Base-by-base conservation (phyloP, 768 basidiomycete genomes). In the Termitomyces sp. region DNA sequence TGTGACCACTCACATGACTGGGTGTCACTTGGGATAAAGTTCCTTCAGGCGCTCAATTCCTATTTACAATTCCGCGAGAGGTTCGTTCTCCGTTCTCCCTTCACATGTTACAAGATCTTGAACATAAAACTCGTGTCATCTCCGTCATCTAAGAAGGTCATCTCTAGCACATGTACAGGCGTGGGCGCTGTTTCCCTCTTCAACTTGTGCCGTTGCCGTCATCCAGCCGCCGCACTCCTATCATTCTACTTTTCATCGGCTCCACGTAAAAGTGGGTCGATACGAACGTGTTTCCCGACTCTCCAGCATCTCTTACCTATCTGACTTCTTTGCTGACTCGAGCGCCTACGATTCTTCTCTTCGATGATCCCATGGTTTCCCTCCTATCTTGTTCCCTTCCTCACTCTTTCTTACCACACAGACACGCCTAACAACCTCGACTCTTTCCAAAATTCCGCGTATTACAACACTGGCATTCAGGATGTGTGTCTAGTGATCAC, bases 401-500 rank as follows among this genome's bases (percentile, higher is more conserved):
- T 88, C 70, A 69, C 81, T 9, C 83, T 93, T 56, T 90, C 89
- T 26, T 83, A 90, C 69, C 86, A 84, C 34, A 78, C 77, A 3
- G 54, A 71, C 9, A 67, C 78, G 9, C 89, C 90, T 19, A 55
- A 66, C 11, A 58, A 77, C 30, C 76, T 83, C 47, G 90, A 91
- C 72, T 89, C 88, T 4, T 93, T 90, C 71, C 84, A 74, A 30
- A 65, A 83, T 68, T 84, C 86, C 40, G 59, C 68, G 49, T 87
- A 92, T 68, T 95, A 91, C 67, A 74, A 64, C 49, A 84, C 81
- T 22, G 93, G 93, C n/a, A 72, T 73, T 28, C 77, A 81, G 56
- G 97, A 99, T 68, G 70, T 79, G 19, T 93, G 84, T 65, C 66
- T 96, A 63, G 77, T 94, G 55, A 70, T 93, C 53, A 80, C 85